A percentile compares a stretch with the other conserved stretches of the same genome.
Conservation (phyloP, 257 asterid genomes). For the Avicennia marina region DNA sequence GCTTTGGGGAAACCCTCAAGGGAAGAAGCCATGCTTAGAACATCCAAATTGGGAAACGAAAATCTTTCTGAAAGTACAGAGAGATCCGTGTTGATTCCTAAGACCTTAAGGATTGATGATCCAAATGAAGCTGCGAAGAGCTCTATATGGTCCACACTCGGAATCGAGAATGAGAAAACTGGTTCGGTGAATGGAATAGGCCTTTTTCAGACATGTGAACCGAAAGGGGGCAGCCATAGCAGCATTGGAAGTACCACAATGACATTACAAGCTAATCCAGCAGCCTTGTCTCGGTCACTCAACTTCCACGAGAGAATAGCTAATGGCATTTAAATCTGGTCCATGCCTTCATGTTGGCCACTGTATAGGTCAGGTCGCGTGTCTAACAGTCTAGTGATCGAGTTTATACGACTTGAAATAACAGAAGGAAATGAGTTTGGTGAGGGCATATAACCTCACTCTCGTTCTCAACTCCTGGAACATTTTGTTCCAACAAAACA, state of each 20-base stretch:
- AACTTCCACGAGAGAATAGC: constrained; percentile 61
- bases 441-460: too few relatives aligned
- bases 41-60: constrained; percentile 15
- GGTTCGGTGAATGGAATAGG: background rate
- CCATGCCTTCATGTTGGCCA: too few relatives aligned
- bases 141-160: constrained; percentile 53
- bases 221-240: constrained; percentile 24
- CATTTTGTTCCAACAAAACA: too few relatives aligned
- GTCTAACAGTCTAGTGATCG: too few relatives aligned
- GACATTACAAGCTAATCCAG: constrained; percentile 73
- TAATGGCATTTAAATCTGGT: constrained; percentile 14
- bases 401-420: too few relatives aligned
- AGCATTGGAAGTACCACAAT: constrained; percentile 19
- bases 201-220: constrained; percentile 21
- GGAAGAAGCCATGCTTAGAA: constrained; percentile 27
- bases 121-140: constrained; percentile 68
- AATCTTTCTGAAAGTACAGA: too few relatives aligned
- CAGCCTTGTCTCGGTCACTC: constrained; percentile 70
- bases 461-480: too few relatives aligned
- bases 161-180: constrained; percentile 17
- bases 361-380: too few relatives aligned
- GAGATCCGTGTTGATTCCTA: too few relatives aligned
- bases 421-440: too few relatives aligned
- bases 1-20: constrained; percentile 57
- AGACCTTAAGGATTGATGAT: constrained; percentile 63